Evolutionary conservation across 1,284 basidiomycete species (phyloP).

Genomic region (Ustilago trichophora): DNA sequence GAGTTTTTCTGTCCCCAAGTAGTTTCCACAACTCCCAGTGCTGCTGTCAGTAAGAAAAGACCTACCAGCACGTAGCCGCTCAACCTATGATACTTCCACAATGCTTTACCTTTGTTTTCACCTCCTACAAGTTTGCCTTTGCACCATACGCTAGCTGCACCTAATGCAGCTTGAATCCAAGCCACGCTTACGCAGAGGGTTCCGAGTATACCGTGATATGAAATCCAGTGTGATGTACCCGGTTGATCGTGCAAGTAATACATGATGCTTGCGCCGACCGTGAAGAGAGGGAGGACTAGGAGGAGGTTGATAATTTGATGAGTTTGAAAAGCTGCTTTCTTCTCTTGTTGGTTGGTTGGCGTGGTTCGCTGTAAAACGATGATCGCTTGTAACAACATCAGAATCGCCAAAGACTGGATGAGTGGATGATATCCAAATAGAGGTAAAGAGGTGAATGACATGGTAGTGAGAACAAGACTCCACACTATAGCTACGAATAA

Average conservation of each 20-base stretch:
- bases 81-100: conserved; percentile 52
- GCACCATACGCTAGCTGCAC: conserved; percentile 53
- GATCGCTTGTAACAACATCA: conserved; percentile 48
- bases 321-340: conserved; percentile 28
- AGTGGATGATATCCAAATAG: conserved; percentile 58
- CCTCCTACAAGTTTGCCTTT: conserved; percentile 49
- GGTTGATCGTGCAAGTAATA: conserved; percentile 56
- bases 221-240: conserved; percentile 42
- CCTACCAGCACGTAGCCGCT: conserved; percentile 49
- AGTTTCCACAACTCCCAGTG: conserved; percentile 44
- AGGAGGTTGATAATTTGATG: conserved; percentile 50
- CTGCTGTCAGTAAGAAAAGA: conserved; percentile 39
- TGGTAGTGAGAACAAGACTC: conserved; percentile 31
- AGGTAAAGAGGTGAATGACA: conserved; percentile 30
- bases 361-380: conserved; percentile 53
- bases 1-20: conserved; percentile 42
- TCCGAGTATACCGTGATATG: conserved; percentile 55
- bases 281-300: conserved; percentile 50
- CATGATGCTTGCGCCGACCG: conserved; percentile 55
- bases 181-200: conserved; percentile 27
- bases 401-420: conserved; percentile 47
- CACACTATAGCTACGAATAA: conserved; percentile 50
- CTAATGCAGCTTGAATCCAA: conserved; percentile 53
- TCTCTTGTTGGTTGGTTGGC: conserved; percentile 13
- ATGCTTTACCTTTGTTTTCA: conserved; percentile 27